These are phyloP conservation scores for Psilocybe sp. DNA, from an alignment of 768 basidiomycete species.

Conservation along the genomic window DNA sequence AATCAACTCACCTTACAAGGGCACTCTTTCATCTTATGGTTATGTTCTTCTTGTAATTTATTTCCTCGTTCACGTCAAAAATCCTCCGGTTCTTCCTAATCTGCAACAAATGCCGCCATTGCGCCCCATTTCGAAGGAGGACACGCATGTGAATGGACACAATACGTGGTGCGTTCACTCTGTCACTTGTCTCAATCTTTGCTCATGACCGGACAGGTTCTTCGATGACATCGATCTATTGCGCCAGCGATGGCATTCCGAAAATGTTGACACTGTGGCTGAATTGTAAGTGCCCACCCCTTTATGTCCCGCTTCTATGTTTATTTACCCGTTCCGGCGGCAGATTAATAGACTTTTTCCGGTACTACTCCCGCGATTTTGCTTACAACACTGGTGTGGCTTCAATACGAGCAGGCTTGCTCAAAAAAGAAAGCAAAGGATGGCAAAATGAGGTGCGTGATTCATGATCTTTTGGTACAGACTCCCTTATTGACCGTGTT, in stretches of 20 bases:
- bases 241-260: constrained; percentile 90
- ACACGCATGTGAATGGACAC: constrained; percentile 75
- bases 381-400: constrained; percentile 87
- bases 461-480: neutral
- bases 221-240: constrained; percentile 96
- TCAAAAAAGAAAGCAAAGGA: constrained; percentile 91
- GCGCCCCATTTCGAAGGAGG: constrained; percentile 84
- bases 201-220: constrained; percentile 54
- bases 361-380: constrained; percentile 93
- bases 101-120: constrained; percentile 92
- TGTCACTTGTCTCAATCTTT: constrained; percentile 4
- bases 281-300: constrained; percentile 62
- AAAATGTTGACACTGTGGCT: constrained; percentile 88
- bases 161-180: constrained; percentile 65
- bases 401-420: constrained; percentile 82
- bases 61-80: constrained; percentile 96
- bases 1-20: constrained; percentile 98
- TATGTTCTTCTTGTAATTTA: constrained; percentile 98
- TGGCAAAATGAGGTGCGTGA: constrained; percentile 84
- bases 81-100: constrained; percentile 94
- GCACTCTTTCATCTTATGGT: constrained; percentile 95
- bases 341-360: constrained; percentile 97
- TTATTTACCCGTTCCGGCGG: constrained; percentile 8
- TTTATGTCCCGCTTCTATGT: constrained; percentile 3
- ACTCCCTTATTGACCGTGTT: constrained; percentile 1